Evolutionary conservation across 2,329 filamentous ascomycete species (phyloP), one percentile per base, ranked within the genome.

Genomic region (Botrytis deweyae): DNA sequence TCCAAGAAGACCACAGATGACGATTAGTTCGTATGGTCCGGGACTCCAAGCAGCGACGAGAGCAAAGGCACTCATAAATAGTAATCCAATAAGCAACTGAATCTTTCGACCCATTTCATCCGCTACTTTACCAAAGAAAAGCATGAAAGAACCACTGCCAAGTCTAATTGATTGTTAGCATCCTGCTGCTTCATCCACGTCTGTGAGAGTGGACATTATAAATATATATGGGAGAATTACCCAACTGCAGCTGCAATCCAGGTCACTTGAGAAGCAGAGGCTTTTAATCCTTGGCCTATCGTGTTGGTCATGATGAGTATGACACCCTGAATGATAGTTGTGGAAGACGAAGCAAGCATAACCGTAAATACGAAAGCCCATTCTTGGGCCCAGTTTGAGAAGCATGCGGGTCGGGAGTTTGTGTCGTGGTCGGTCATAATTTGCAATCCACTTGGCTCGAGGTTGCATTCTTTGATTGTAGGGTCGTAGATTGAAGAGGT

Each of bases 181-280:
- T 52, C 9, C 22, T 2, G 20, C 20, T 65, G 0, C 3, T 42
- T 20, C 7, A 46, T 59, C n/a, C 10, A 33, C 4, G 14, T 46
- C 1, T 18, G 16, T n/a, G 16, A 66, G 44, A 46, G 42, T 25
- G 22, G 55, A 40, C 18, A 1, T 6, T 36, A 67, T 42, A 63
- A 16, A 61, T 55, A 3, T 33, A 58, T 25, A 25, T 20, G 22
- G 33, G 20, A 58, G 16, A 55, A 49, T 82, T 82, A 87, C 83
- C 88, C 87, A 58, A 87, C 85, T n/a, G 89, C 86, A 12, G 89
- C 89, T 65, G 85, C 86, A 75, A 92, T 89, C 90, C 90, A 92
- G 0, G 90, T 90, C 38, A 92, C 87, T 78, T 93, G 86, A 1
- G 89, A 88, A 65, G 87, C 88, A 4, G 86, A 88, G 90, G 92